Evolutionary conservation across 306 rosid species (phyloP).

Genomic region (Neltuma alba): DNA sequence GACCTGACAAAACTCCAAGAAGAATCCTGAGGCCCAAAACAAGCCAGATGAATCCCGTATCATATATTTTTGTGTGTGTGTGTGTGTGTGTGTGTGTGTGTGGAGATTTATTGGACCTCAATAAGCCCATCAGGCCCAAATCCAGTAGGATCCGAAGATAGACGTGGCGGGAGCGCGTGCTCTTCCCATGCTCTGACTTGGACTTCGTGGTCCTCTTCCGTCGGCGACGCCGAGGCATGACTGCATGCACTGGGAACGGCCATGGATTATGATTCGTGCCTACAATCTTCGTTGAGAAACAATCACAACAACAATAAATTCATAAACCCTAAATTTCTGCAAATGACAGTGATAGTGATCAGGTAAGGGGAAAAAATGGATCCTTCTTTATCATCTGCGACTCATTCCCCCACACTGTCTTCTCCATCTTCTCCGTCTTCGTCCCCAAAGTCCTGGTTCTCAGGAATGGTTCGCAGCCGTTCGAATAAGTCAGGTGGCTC

Average conservation of each 20-base stretch:
- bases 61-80: too few relatives aligned
- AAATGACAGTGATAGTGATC: neutral
- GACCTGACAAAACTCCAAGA: too few relatives aligned
- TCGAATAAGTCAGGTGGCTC: constrained; percentile 42
- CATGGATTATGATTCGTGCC: too few relatives aligned
- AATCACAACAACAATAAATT: neutral
- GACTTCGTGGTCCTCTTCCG: neutral
- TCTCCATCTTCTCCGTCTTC: constrained; percentile 50
- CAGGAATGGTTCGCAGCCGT: constrained; percentile 78
- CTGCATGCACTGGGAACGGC: neutral
- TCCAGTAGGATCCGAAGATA: neutral
- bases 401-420: neutral
- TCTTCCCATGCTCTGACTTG: neutral
- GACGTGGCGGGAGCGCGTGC: neutral
- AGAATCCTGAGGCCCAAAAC: neutral
- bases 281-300: neutral
- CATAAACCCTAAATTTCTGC: neutral
- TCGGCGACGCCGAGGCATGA: neutral
- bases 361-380: constrained; percentile 46
- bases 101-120: too few relatives aligned
- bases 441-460: constrained; percentile 65
- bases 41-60: neutral
- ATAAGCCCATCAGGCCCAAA: neutral
- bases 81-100: too few relatives aligned
- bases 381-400: constrained; percentile 50